These are phyloP conservation scores for Elsinoe perseae DNA, from an alignment of 2,329 filamentous ascomycete species.

Conservation along the genomic window DNA sequence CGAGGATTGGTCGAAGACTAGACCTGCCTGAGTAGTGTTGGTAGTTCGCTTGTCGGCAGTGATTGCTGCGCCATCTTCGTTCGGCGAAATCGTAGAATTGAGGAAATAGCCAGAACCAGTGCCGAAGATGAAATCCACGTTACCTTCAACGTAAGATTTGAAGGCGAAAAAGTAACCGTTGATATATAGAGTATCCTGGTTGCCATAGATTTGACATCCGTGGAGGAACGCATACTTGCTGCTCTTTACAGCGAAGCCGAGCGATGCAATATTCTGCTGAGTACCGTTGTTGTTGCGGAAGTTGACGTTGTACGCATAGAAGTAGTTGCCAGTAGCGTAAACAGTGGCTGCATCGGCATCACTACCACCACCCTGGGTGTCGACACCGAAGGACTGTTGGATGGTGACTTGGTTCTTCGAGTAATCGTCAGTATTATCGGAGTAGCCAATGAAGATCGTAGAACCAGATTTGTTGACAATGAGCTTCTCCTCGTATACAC, in stretches of 20 bases:
- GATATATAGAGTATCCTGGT: conserved; percentile 34
- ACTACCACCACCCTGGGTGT: conserved; percentile 32
- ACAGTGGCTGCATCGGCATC: conserved; percentile 36
- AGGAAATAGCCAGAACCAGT: conserved; percentile 39
- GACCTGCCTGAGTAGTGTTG: conserved; percentile 32
- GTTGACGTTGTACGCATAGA: conserved; percentile 36
- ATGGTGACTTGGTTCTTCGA: conserved; percentile 33
- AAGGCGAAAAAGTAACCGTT: conserved; percentile 35
- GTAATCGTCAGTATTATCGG: conserved; percentile 31
- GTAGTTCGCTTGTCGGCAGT: conserved; percentile 36
- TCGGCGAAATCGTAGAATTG: conserved; percentile 33
- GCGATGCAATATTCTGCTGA: conserved; percentile 32
- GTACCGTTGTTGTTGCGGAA: conserved; percentile 35
- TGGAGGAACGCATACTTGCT: conserved; percentile 36
- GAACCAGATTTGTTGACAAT: conserved; percentile 33
- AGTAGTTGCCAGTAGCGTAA: conserved; percentile 36
- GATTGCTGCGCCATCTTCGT: conserved; percentile 31
- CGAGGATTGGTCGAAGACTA: conserved; percentile 34
- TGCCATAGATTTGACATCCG: conserved; percentile 33
- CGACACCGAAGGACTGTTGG: conserved; percentile 30
- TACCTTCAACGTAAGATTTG: conserved; percentile 35
- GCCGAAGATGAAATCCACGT: conserved; percentile 40
- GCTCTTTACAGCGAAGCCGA: conserved; percentile 36
- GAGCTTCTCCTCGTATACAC: conserved; percentile 35
- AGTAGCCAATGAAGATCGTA: conserved; percentile 36